Conservation (phyloP, 805 yeast genomes). For the Pichia exigua region DNA sequence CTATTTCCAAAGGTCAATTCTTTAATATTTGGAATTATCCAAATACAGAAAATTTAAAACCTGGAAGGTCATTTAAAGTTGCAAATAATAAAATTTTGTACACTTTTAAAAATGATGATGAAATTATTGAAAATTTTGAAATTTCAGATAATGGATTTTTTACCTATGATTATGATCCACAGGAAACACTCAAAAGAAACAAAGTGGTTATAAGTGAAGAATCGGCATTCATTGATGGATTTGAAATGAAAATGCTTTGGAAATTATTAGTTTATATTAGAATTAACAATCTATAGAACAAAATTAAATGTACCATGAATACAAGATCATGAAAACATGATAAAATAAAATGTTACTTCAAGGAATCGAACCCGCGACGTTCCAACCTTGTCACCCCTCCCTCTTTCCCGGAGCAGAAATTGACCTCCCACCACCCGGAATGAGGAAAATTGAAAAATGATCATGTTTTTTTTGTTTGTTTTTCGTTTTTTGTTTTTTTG, state of each 20-base stretch:
- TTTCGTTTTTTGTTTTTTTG: not conserved
- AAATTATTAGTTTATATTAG: constrained; percentile 4
- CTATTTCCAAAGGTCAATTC: constrained; percentile 6
- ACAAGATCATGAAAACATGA: too few species aligned
- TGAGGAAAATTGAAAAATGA: not conserved
- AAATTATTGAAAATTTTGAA: constrained; percentile 3
- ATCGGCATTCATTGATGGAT: not conserved
- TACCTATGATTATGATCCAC: not conserved
- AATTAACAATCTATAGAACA: constrained; percentile 3
- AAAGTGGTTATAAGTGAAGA: not conserved
- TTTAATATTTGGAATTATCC: constrained; percentile 6
- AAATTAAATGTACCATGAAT: too few species aligned
- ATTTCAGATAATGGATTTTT: constrained; percentile 6
- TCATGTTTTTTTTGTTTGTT: not conserved
- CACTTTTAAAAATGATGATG: not conserved
- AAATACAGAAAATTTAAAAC: not conserved
- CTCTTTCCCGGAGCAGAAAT: not conserved
- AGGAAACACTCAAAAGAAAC: not conserved
- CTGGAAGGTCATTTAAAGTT: not conserved
- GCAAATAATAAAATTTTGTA: not conserved
- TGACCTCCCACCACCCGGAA: not conserved
- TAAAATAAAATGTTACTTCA: too few species aligned
- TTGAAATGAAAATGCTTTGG: constrained; percentile 7
- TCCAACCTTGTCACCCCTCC: too few species aligned
- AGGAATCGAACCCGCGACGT: not conserved